Evolutionary conservation across 2,329 filamentous ascomycete species (phyloP).

Genomic region (Zopfia rhizophila): DNA sequence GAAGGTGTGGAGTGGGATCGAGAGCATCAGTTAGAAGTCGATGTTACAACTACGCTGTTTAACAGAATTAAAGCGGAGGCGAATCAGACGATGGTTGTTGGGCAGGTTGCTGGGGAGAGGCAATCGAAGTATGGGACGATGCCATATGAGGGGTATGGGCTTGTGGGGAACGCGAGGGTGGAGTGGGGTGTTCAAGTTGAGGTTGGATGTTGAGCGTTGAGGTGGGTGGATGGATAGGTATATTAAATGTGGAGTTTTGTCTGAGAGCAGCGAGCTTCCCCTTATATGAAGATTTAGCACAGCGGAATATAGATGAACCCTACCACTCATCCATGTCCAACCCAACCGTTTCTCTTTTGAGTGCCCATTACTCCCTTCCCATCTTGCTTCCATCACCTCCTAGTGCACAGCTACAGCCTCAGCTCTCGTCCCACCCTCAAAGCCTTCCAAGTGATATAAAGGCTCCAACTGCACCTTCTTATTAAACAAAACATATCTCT

Average conservation of each 20-base stretch:
- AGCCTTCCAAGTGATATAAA: conserved; percentile 5
- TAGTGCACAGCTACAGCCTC: too few relatives aligned
- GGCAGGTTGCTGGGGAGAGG: conserved; percentile 10
- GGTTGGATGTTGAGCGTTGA: too few relatives aligned
- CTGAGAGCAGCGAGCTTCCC: too few relatives aligned
- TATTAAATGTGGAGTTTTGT: too few relatives aligned
- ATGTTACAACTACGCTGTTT: conserved; percentile 45
- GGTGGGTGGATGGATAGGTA: too few relatives aligned
- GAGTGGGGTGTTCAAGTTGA: conserved; percentile 15
- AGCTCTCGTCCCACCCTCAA: conserved; percentile 4
- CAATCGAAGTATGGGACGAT: conserved; percentile 7
- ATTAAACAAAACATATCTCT: conserved; percentile 3
- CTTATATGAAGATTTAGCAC: too few relatives aligned
- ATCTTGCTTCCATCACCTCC: too few relatives aligned
- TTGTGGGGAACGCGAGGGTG: conserved; percentile 15
- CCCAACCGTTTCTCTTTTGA: too few relatives aligned
- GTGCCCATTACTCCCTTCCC: too few relatives aligned
- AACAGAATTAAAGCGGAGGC: conserved; percentile 35
- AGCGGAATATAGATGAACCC: too few relatives aligned
- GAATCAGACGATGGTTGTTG: conserved; percentile 18
- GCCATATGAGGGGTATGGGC: conserved; percentile 16
- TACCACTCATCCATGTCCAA: too few relatives aligned
- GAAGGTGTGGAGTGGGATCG: conserved; percentile 23
- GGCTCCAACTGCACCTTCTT: conserved; percentile 1
- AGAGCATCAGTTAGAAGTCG: conserved; percentile 38